Evolutionary conservation across 1,284 basidiomycete genomes (phyloP), one percentile per base, ranked within the genome.

Genomic region (Ceratobasidium sp.): DNA sequence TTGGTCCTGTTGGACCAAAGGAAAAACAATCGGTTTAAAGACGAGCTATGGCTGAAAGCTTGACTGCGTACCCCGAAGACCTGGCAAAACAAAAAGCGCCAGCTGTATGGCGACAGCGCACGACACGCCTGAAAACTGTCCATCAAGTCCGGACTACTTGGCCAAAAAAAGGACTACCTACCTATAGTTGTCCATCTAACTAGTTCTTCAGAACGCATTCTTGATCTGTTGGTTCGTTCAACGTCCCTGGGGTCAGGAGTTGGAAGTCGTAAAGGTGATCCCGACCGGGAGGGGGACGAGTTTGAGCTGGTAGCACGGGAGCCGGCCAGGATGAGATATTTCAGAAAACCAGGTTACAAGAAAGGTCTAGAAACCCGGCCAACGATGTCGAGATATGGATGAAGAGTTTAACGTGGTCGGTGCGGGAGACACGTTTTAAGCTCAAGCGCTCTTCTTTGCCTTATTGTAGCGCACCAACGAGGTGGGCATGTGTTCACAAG

Each of bases 401-500:
- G 39, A 28, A 21, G 28, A n/a, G n/a, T 55, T 23, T 59, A 46
- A n/a, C 26, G 67, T 71, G 67, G 67, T 60, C 16, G 57, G 43
- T 36, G 55, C 53, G 18, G 57, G 28, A 28, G 46, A 43, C 55
- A 59, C 67, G 43, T 59, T 71, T 57, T 58, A 28, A 39, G 34
- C 21, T 58, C 34, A 34, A 39, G 55, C 36, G 36, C 55, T 36
- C 52, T 52, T 60, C 45, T 45, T 45, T 71, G 55, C 45, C 52
- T 59, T 71, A 52, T 59, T 53, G 41, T 71, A 71, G n/a, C 10
- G 36, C 50, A 36, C 55, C 67, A 71, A 71, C 46, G 67, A 71
- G 67, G 67, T 57, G 45, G 32, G 28, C 67, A 71, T 71, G 67
- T 41, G 67, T 48, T 60, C 41, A 57, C 57, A 71, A 71, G 59